Percentiles rank a stretch among this genome's conserved stretches.
Conservation (phyloP, 2,329 filamentous ascomycete species). For the Xylaria sp. region DNA sequence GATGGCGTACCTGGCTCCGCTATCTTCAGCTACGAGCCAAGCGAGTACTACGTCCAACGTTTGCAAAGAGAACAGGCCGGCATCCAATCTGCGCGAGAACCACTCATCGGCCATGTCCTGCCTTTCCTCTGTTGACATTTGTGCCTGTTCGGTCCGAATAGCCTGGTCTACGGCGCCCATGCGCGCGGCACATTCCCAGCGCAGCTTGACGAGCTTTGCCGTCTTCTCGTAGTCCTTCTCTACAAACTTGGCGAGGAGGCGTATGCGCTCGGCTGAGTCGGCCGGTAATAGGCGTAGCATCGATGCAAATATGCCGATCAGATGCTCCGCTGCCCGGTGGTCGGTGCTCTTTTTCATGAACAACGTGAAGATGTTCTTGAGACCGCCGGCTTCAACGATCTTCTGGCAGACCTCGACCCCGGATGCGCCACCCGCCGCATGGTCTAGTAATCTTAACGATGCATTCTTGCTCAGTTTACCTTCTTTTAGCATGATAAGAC, state of each 20-base stretch:
- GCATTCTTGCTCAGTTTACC: conserved; percentile 84
- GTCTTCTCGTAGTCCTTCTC: conserved; percentile 95
- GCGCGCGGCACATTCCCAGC: conserved; percentile 74
- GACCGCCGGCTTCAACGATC: conserved; percentile 83
- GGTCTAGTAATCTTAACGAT: conserved; percentile 84
- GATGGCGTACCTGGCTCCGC: conserved; percentile 75
- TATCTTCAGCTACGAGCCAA: conserved; percentile 92
- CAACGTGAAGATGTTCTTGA: conserved; percentile 85
- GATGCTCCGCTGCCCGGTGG: conserved; percentile 75
- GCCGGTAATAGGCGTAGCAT: conserved; percentile 83
- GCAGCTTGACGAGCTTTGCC: conserved; percentile 74
- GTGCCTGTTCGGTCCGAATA: conserved; percentile 68
- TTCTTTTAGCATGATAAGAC: conserved; percentile 90
- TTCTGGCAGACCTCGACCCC: conserved; percentile 75
- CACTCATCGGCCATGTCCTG: conserved; percentile 75
- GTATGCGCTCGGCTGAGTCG: conserved; percentile 80
- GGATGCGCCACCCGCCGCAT: conserved; percentile 71
- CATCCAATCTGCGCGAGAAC: conserved; percentile 80
- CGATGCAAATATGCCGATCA: conserved; percentile 85
- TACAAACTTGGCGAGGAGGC: conserved; percentile 91
- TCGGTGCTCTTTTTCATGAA: conserved; percentile 86
- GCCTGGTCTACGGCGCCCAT: conserved; percentile 71
- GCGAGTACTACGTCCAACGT: conserved; percentile 85
- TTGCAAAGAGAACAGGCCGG: conserved; percentile 85
- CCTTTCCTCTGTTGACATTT: conserved; percentile 66